Evolutionary conservation across 129 eudicot genomes (phyloP).

Genomic region (Pseudognaphalium luteoalbum): DNA sequence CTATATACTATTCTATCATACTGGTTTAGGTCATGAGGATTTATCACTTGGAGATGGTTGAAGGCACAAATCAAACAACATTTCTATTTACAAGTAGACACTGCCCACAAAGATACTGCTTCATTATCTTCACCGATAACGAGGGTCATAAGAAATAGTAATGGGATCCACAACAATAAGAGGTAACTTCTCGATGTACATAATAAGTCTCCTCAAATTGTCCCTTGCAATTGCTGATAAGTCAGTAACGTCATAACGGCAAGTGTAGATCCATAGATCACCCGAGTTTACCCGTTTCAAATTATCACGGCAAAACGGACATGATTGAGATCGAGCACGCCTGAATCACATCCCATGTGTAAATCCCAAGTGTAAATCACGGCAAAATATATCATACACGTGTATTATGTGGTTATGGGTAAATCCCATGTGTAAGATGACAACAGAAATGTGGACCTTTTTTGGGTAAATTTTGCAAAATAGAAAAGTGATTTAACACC

Average conservation of each 20-base stretch:
- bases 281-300: conserved; percentile 61
- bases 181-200: conserved; percentile 60
- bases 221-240: conserved; percentile 52
- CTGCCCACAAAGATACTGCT: background rate
- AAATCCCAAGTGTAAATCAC: background rate
- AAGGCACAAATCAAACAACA: conserved; percentile 27
- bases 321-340: conserved; percentile 72
- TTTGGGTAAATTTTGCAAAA: background rate
- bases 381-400: conserved; percentile 1
- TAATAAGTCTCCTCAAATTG: conserved; percentile 62
- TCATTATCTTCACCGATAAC: conserved; percentile 32
- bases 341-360: conserved; percentile 29
- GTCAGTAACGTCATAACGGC: conserved; percentile 49
- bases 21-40: conserved; percentile 9
- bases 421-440: background rate
- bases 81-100: conserved; percentile 30
- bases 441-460: background rate
- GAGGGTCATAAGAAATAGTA: conserved; percentile 51
- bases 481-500: background rate
- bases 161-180: conserved; percentile 48
- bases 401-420: background rate
- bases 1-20: conserved; percentile 20
- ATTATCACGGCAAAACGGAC: conserved; percentile 76
- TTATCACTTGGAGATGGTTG: background rate
- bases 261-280: conserved; percentile 78